Base-by-base conservation (phyloP, 1,284 basidiomycete species). In the Cystobasidium sp. region DNA sequence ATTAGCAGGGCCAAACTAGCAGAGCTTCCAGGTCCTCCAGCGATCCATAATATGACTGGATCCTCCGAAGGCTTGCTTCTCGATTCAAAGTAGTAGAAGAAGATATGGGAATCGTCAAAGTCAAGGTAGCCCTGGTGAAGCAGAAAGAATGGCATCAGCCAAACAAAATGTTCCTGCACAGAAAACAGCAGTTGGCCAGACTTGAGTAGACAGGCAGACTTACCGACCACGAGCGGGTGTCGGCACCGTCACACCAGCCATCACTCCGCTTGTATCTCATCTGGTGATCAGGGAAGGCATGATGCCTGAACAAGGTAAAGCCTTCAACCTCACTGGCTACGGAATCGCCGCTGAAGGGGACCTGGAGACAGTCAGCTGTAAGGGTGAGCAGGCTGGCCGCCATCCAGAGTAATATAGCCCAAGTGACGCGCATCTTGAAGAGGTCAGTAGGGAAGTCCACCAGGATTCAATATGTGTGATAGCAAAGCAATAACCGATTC, bases 61-160 rank as follows among this genome's bases (percentile, higher is more conserved):
- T 83, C 82, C 16, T 80, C 77, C 63, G 76, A 75, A 56, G 82
- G 82, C 68, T 80, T 78, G 75, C 75, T 77, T 56, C 82, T 78
- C 10, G 80, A 80, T 78, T 83, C 82, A 75, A 81, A 83, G 77
- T 82, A 81, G 76, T 80, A 80, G 77, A 83, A 83, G 82, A 82
- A 83, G 37, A 83, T 76, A 75, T 83, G 82, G 68, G 79, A 80
- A 73, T 79, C 78, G 72, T 80, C 80, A 59, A 82, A 80, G 75
- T 83, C 82, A 61, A 83, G 79, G 78, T 83, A 83, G 14, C 82
- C 82, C 22, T n/a, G 39, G 8, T 9, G 24, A 59, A 10, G 31
- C 31, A 31, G 14, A n/a, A 31, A 31, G 31, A 7, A 20, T 5
- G 43, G 56, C 39, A 41, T 59, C 37, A 59, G 31, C 39, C 10